Evolutionary conservation across 169 alveolate genomes (phyloP), one percentile per base, ranked within the genome.

Genomic region (Eimeria tenella): DNA sequence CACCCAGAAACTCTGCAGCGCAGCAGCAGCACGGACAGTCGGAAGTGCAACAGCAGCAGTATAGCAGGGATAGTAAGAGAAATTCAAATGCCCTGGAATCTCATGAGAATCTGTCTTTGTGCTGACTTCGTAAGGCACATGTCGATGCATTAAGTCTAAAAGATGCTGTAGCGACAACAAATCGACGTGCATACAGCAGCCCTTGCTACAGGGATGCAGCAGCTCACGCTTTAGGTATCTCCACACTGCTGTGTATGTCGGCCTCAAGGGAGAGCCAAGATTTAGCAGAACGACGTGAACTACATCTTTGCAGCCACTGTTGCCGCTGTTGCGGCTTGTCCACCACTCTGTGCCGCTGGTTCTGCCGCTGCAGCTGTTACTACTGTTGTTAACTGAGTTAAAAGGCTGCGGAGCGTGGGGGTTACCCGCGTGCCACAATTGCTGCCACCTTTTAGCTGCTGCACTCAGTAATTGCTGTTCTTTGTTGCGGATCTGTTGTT

Each of bases 1-100:
- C 97, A 5, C 95, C 79, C 62, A 96, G 73, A 74, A 96, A 96
- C 60, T 96, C 97, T 96, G 93, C 94, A 93, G 8, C 42, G 42
- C 42, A 31, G 0, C 42, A 31, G 42, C 42, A 31, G 42, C 77
- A 68, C 10, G 42, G 42, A 31, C 42, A 31, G 42, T 0, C 42
- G 42, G 42, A 31, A 31, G 23, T 7, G 84, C 84, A 73, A 8
- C 58, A 73, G 55, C 55, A 73, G 55, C 84, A 75, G 25, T 56
- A 15, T 31, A 65, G 53, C 49, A 4, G 15, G 58, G 25, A 56
- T 25, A n/a, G 52, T 25, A 77, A 56, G 56, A n/a, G 52, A 23
- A 19, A 49, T 4, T 21, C 19, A 25, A 52, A 4, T 52, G 63
- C 71, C 71, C 5, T 21, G 53, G 89, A 10, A n/a, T 75, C 86